A percentile compares a stretch with the other conserved stretches of the same genome.
Conservation (phyloP, 2,329 filamentous ascomycete species). For the Graphilbum fragrans region DNA sequence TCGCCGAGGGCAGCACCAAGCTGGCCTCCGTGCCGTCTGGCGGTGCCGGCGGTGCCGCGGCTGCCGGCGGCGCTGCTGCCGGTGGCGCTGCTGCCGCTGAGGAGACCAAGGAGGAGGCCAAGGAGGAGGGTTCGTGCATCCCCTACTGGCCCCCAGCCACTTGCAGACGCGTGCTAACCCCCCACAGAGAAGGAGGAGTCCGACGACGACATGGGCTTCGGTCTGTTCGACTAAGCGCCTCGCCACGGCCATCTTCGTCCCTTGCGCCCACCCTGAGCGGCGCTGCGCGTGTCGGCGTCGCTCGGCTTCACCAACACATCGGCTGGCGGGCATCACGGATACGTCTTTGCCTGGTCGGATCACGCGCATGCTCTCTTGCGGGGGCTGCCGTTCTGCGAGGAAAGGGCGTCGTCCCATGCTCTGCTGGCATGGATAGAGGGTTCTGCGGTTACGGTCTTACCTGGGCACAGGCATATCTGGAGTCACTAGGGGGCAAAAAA, state of each 20-base stretch:
- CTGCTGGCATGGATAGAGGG: no score
- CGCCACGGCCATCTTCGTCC: background rate
- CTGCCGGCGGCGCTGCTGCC: conserved; percentile 54
- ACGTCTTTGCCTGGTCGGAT: no score
- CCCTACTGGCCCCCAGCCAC: background rate
- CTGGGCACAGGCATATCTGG: no score
- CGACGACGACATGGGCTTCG: conserved; percentile 67
- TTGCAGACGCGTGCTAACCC: background rate
- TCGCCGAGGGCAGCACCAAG: conserved; percentile 80
- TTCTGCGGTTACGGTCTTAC: no score
- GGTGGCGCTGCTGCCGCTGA: conserved; percentile 20
- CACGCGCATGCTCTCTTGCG: no score
- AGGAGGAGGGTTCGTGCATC: conserved; percentile 10
- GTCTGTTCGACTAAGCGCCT: conserved; percentile 44
- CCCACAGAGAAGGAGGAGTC: conserved; percentile 51
- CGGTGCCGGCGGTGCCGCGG: conserved; percentile 57
- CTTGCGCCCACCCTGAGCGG: no score
- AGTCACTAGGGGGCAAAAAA: background rate
- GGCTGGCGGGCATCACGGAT: no score
- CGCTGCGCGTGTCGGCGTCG: no score
- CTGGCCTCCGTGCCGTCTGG: conserved; percentile 95
- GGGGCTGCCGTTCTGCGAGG: no score
- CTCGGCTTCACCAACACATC: no score
- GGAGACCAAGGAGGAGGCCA: conserved; percentile 12
- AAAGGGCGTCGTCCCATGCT: no score